Evolutionary conservation across 192 early-diverging fungal genomes (phyloP), one percentile per base, ranked within the genome.

Genomic region (Mortierella claussenii): DNA sequence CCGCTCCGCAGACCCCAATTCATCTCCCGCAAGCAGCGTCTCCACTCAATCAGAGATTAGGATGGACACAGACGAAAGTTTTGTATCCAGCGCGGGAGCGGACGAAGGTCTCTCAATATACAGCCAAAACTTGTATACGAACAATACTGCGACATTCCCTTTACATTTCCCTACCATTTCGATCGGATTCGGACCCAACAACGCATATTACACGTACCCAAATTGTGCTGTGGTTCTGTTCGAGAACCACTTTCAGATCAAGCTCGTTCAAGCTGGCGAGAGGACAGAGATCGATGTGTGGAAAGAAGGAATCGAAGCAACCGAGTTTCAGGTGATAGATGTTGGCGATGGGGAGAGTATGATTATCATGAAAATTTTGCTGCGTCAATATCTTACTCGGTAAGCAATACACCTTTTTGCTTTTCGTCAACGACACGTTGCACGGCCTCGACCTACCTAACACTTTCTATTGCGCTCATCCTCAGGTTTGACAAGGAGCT

Each of bases 281-380:
- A 56, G 47, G 26, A 76, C 80, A 3, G 55, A 47, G 27, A 78
- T 81, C 28, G 80, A 81, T 67, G 68, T 81, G 10, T 64, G 73
- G 71, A 81, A 81, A 50, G 73, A 81, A 46, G 65, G 53, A 28
- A 81, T 81, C 13, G 73, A 81, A 24, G 46, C 46, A 2, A 68
- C 75, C 17, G 60, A 70, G 34, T 81, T 66, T 34, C 47, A 64
- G 27, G 50, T 31, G 13, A 60, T 69, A 3, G 73, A 76, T 63
- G 48, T 49, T 30, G 64, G 50, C 24, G 68, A 74, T 28, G 64
- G 73, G 8, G 53, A 63, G 45, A 68, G 57, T 13, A 69, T 73
- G 52, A 68, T 80, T n/a, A 28, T 62, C 7, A 50, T 74, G 31
- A 73, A 80, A 30, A 66, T 59, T 24, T 11, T 52, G 3, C 27